Evolutionary conservation across 2,329 filamentous ascomycete genomes (phyloP).

Genomic region (Balansia obtecta): DNA sequence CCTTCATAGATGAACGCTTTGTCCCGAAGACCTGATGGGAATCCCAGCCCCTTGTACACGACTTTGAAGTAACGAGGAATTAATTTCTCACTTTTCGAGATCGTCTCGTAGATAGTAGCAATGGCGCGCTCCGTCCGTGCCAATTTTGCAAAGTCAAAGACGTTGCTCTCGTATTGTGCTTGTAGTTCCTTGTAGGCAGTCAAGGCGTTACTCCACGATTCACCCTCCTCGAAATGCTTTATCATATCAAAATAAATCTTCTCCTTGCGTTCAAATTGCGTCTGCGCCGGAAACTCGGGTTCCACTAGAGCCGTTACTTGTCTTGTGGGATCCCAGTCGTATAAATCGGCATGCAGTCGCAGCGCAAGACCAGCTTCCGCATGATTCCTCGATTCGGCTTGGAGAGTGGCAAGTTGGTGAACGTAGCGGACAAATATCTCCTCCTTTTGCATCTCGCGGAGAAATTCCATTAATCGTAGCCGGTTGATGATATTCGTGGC

Average conservation of each 20-base stretch:
- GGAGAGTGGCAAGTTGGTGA: slow-evolving; percentile 73
- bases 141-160: slow-evolving; percentile 86
- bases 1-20: slow-evolving; percentile 92
- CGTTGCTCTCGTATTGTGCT: slow-evolving; percentile 76
- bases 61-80: slow-evolving; percentile 87
- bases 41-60: slow-evolving; percentile 78
- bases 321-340: slow-evolving; percentile 73
- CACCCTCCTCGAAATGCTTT: slow-evolving; percentile 86
- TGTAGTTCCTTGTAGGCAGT: slow-evolving; percentile 84
- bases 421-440: slow-evolving; percentile 96
- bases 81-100: slow-evolving; percentile 67
- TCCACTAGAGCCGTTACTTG: slow-evolving; percentile 55
- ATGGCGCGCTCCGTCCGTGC: slow-evolving; percentile 82
- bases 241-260: slow-evolving; percentile 90
- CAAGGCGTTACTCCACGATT: slow-evolving; percentile 82
- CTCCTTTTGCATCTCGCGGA: slow-evolving; percentile 92
- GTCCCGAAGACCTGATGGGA: slow-evolving; percentile 67
- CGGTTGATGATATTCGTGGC: slow-evolving; percentile 78
- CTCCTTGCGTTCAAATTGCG: slow-evolving; percentile 86
- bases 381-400: slow-evolving; percentile 62
- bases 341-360: slow-evolving; percentile 81
- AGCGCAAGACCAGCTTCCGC: slow-evolving; percentile 84
- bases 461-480: slow-evolving; percentile 84
- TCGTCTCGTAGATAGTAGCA: slow-evolving; percentile 80
- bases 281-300: slow-evolving; percentile 70